Conservation (phyloP, 805 yeast species). For the Hemisphaericaspora nanyangensis region DNA sequence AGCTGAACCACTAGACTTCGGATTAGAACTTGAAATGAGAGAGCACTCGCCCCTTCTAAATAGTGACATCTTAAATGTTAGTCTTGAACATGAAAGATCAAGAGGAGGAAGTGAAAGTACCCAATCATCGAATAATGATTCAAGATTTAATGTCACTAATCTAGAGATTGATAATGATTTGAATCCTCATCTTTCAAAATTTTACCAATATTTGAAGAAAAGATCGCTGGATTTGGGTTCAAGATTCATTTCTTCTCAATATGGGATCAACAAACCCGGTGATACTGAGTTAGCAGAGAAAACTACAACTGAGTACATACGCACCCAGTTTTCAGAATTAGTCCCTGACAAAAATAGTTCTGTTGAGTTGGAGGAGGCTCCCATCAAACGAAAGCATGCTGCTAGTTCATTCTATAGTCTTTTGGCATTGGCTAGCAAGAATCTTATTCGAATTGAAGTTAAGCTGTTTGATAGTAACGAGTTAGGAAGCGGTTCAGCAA, state of each 20-base stretch:
- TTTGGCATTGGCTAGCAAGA: constrained; percentile 21
- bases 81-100: background rate
- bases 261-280: background rate
- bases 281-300: background rate
- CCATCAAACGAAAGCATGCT: constrained; percentile 20
- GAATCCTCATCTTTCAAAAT: background rate
- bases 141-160: background rate
- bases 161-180: background rate
- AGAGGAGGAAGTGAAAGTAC: background rate
- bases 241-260: background rate
- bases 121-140: background rate
- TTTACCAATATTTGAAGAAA: constrained; percentile 3
- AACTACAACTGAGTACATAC: background rate
- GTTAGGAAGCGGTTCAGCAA: background rate
- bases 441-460: constrained; percentile 9
- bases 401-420: constrained; percentile 26
- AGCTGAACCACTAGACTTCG: background rate
- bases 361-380: constrained; percentile 10
- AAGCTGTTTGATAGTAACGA: background rate
- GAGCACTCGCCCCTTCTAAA: background rate
- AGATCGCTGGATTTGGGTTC: constrained; percentile 1
- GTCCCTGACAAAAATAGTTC: constrained; percentile 11
- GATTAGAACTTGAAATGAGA: background rate
- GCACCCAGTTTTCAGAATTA: constrained; percentile 13
- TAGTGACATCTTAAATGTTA: background rate